Conservation (phyloP, 176 grass and related monocot genomes). For the Alopecurus myosuroides region DNA sequence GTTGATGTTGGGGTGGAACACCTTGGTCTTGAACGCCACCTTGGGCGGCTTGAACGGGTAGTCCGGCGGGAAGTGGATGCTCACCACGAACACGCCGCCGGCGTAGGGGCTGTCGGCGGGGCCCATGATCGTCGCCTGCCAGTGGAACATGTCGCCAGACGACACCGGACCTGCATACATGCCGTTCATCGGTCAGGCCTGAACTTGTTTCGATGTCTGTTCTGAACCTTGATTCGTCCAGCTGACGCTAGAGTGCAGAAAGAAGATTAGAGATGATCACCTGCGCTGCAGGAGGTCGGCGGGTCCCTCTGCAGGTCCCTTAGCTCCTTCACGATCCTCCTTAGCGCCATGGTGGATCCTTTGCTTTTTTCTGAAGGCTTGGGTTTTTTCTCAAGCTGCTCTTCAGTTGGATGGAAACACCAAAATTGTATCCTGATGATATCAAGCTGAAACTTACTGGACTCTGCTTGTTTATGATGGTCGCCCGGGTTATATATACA, state of each 20-base stretch:
- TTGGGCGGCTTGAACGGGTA: conserved; percentile 89
- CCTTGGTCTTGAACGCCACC: conserved; percentile 80
- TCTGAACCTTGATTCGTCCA: neutral
- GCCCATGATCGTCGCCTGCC: conserved; percentile 86
- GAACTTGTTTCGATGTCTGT: neutral
- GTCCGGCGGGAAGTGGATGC: conserved; percentile 68
- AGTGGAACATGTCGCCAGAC: conserved; percentile 87
- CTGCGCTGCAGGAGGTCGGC: conserved; percentile 85
- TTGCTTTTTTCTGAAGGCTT: neutral
- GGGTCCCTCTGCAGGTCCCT: conserved; percentile 92
- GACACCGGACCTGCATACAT: conserved; percentile 49
- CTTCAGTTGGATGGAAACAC: neutral
- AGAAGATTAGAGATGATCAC: conserved; percentile 21
- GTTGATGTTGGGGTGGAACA: conserved; percentile 86
- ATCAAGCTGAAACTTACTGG: neutral
- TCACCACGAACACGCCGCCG: conserved; percentile 56
- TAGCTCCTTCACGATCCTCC: conserved; percentile 89
- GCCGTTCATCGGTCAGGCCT: too few species aligned
- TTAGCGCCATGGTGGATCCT: conserved; percentile 33
- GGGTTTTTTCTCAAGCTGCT: neutral
- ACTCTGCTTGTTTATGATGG: conserved; percentile 20
- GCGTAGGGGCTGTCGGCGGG: conserved; percentile 60
- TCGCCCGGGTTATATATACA: conserved; percentile 17
- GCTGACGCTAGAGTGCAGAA: neutral
- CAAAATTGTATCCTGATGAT: neutral